phyloP scores from a whole-genome alignment of 495 filamentous ascomycete genomes.

The Thozetella sp. region DNA sequence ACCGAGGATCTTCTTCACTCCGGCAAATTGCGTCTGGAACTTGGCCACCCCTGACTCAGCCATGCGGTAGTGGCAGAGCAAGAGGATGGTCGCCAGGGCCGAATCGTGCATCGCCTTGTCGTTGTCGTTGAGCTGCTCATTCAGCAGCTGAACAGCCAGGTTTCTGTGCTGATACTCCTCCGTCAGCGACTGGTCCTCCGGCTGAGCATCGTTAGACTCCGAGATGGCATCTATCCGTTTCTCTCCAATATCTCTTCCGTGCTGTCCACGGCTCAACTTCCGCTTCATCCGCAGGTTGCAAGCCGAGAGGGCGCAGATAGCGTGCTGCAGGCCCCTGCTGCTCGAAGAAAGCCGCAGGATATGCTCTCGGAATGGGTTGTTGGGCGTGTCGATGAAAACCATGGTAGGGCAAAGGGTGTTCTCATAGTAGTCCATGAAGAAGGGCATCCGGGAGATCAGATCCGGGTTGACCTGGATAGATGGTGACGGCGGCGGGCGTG shows the following conservation, averaged over 20 bases:
- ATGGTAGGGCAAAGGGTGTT: constrained; percentile 90
- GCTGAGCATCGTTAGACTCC: constrained; percentile 34
- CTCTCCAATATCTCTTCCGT: constrained; percentile 36
- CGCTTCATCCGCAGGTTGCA: constrained; percentile 77
- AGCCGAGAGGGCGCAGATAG: constrained; percentile 85
- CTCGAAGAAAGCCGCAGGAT: constrained; percentile 76
- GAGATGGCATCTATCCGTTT: constrained; percentile 32
- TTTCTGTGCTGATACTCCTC: constrained; percentile 85
- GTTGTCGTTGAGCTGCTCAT: constrained; percentile 78
- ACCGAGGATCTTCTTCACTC: constrained; percentile 87
- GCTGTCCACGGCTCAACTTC: constrained; percentile 53
- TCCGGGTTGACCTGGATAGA: constrained; percentile 46
- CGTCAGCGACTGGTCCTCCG: constrained; percentile 52
- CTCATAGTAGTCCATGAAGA: constrained; percentile 77
- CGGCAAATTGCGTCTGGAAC: constrained; percentile 92
- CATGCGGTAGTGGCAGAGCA: constrained; percentile 90
- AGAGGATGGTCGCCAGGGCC: constrained; percentile 82
- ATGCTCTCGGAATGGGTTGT: constrained; percentile 82
- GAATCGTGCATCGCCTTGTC: constrained; percentile 78
- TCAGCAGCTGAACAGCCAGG: constrained; percentile 79
- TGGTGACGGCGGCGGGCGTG: constrained; percentile 23
- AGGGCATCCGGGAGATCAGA: constrained; percentile 57
- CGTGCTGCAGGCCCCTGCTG: constrained; percentile 85
- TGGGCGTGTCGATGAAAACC: constrained; percentile 85
- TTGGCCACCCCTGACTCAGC: constrained; percentile 90